A percentile compares a stretch with the other conserved stretches of the same genome.
phyloP scores from a whole-genome alignment of 2,329 filamentous ascomycete species.

The Venturia asperata region DNA sequence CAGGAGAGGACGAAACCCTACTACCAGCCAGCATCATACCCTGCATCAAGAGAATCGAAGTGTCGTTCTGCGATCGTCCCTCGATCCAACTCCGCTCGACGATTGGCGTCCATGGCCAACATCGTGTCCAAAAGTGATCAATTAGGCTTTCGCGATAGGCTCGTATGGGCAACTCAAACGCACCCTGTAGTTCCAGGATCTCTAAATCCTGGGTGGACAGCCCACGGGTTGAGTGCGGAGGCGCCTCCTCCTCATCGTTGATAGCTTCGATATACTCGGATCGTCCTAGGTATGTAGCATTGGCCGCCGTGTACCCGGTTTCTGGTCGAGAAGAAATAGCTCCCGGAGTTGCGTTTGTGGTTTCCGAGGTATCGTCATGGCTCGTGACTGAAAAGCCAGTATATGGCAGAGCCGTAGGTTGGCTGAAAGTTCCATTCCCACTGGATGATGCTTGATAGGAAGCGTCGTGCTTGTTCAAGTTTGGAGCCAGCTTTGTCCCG shows the following conservation, averaged over 20 bases:
- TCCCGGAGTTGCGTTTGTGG: background rate
- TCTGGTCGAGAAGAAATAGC: constrained; percentile 22
- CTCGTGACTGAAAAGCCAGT: constrained; percentile 7
- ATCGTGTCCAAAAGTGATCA: constrained; percentile 36
- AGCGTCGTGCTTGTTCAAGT: background rate
- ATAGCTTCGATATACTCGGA: constrained; percentile 31
- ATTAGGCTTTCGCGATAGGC: constrained; percentile 33
- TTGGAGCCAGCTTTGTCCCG: background rate
- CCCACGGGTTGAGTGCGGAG: constrained; percentile 27
- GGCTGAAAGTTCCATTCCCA: background rate
- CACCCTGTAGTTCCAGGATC: constrained; percentile 28
- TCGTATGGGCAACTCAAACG: constrained; percentile 28
- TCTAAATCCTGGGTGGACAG: constrained; percentile 28
- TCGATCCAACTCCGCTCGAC: constrained; percentile 37
- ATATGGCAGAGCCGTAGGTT: background rate
- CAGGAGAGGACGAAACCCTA: constrained; percentile 32
- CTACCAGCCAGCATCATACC: constrained; percentile 39
- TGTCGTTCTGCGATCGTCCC: constrained; percentile 26
- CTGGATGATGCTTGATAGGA: background rate
- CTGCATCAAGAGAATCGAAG: constrained; percentile 30
- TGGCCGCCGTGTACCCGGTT: constrained; percentile 16
- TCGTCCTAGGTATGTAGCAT: constrained; percentile 30
- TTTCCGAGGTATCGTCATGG: constrained; percentile 6
- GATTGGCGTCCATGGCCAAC: constrained; percentile 38
- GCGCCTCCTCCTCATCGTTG: constrained; percentile 29